Base-by-base conservation (phyloP, 805 yeast species). In the Suhomyces xylopsoci region DNA sequence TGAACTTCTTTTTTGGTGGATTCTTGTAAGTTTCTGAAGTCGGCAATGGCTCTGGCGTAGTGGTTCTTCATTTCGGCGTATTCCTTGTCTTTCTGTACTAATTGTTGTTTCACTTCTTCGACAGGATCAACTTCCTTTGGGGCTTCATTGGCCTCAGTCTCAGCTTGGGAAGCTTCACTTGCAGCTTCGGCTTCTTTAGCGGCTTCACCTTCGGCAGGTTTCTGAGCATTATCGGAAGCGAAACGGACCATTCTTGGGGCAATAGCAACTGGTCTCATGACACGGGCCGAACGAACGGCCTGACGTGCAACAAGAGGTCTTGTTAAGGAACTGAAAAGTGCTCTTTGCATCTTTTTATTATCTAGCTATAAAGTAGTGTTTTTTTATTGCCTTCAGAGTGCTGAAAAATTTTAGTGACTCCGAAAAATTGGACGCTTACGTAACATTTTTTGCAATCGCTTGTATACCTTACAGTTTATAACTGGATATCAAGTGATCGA, bases 11-110 rank as follows among this genome's bases (percentile, higher is more conserved):
- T 81, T 73, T 88, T 87, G 55, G 97, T 90, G 49, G 92, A 85
- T 66, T 88, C 93, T 77, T 91, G 97, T 62, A 91, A 78, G 73
- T 89, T 90, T 63, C 96, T 84, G 85, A 90, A 92, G 70, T 91
- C 97, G 24, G 97, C 97, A 52, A 90, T 81, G 22, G 96, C 81
- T 61, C 96, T 83, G 52, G 90, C 79, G 65, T 88, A 85, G 62
- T 85, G 84, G 69, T 90, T 96, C 70, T 90, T 91, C 74, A 88
- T 76, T 61, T 87, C 90, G 24, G 91, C 91, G 58, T 80, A 77
- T 57, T 91, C 96, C 65, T 83, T 84, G 61, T 81, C 85, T 66
- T 84, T 89, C 51, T 77, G 76, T 34, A 71, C 79, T 57, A 83
- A 73, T 66, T 87, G 83, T 25, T 71, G 73, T 63, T 81, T 76